These are phyloP conservation scores for Elaphomyces granulatus DNA, from an alignment of 495 filamentous ascomycete species.

Conservation along the genomic window DNA sequence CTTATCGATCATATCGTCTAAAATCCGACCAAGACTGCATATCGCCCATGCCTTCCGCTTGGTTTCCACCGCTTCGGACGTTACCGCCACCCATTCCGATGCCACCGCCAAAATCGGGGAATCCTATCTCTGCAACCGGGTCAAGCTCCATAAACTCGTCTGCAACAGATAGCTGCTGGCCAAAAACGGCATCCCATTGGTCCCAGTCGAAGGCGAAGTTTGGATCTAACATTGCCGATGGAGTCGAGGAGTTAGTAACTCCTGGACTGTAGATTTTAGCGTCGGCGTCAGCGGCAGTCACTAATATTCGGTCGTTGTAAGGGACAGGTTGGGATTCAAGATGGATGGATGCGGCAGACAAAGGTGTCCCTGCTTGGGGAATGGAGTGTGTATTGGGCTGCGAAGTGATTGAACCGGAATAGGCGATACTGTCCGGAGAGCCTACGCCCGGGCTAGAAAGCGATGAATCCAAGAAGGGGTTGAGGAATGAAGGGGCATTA, in stretches of 20 bases:
- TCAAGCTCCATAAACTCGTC: slow-evolving; percentile 35
- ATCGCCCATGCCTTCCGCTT: slow-evolving; percentile 1
- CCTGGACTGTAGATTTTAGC: neutral
- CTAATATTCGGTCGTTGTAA: neutral
- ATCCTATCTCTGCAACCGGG: slow-evolving; percentile 26
- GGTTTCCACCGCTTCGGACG: slow-evolving; percentile 3
- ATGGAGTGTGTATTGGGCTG: no score
- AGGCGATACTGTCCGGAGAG: neutral
- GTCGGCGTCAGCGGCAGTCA: no score
- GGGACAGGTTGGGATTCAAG: slow-evolving; percentile 10
- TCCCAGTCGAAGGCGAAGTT: slow-evolving; percentile 37
- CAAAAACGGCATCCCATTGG: slow-evolving; percentile 38
- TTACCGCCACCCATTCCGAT: slow-evolving; percentile 1
- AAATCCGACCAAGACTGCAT: slow-evolving; percentile 1
- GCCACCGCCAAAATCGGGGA: slow-evolving; percentile 6
- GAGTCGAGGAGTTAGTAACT: slow-evolving; percentile 19
- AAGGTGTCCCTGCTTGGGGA: slow-evolving; percentile 4
- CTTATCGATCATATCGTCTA: no score
- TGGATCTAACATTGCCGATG: slow-evolving; percentile 31
- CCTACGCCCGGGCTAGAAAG: neutral
- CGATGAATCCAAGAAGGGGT: neutral
- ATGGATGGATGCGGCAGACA: slow-evolving; percentile 3
- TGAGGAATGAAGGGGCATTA: neutral
- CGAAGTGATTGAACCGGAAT: neutral
- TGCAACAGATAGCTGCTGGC: slow-evolving; percentile 32